Evolutionary conservation across 306 rosid species (phyloP).

Genomic region (Prunus davidiana): DNA sequence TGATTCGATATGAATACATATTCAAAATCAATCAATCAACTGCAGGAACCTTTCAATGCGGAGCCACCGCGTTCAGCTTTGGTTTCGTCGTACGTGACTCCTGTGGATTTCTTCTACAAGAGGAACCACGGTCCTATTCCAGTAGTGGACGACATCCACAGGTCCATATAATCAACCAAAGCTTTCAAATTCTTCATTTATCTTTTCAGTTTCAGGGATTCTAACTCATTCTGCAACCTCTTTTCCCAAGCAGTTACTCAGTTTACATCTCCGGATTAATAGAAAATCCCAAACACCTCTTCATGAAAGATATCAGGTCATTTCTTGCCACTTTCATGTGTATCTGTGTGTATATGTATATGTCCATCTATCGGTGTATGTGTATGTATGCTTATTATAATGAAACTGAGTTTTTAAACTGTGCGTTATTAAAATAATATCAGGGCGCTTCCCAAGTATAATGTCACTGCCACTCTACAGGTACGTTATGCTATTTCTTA

Average conservation of each 20-base stretch:
- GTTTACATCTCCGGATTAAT: constrained; percentile 56
- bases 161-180: constrained; percentile 29
- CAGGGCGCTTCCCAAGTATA: constrained; percentile 88
- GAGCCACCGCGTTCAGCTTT: constrained; percentile 77
- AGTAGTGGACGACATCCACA: constrained; percentile 58
- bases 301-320: constrained; percentile 77
- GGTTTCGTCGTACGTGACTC: constrained; percentile 63
- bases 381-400: neutral
- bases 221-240: constrained; percentile 12
- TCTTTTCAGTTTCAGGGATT: neutral
- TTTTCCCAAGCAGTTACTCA: constrained; percentile 54
- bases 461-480: constrained; percentile 83
- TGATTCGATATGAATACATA: neutral
- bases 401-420: neutral
- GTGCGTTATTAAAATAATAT: constrained; percentile 17
- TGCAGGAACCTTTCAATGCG: constrained; percentile 84
- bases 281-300: constrained; percentile 53
- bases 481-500: constrained; percentile 29
- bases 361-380: too few species aligned
- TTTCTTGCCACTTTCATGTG: constrained; percentile 9
- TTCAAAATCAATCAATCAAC: neutral
- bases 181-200: neutral
- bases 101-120: constrained; percentile 82
- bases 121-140: constrained; percentile 94
- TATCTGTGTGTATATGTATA: too few species aligned